These are phyloP conservation scores for Clonostachys byssicola DNA, from an alignment of 2,329 filamentous ascomycete species.

Conservation along the genomic window DNA sequence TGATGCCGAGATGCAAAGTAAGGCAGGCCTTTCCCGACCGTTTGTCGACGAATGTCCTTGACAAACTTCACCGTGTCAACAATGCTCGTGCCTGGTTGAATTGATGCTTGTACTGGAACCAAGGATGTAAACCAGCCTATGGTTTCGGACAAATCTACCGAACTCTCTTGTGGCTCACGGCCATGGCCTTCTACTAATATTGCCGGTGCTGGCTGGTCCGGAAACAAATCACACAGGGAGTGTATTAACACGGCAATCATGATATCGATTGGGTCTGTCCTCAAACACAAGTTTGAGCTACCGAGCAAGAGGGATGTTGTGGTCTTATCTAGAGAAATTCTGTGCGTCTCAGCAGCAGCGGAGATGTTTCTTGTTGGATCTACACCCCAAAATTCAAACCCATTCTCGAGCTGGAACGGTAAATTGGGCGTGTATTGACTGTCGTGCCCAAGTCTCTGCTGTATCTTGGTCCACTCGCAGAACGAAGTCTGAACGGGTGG, in stretches of 20 bases:
- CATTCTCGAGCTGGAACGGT: background rate
- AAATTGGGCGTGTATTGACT: background rate
- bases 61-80: constrained; percentile 6
- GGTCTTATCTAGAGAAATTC: constrained; percentile 7
- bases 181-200: constrained; percentile 29
- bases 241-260: constrained; percentile 20
- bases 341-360: background rate
- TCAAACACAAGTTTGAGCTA: constrained; percentile 13
- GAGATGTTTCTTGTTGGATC: constrained; percentile 18
- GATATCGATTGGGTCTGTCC: constrained; percentile 25
- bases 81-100: constrained; percentile 2
- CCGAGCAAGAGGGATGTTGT: constrained; percentile 11
- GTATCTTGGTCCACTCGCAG: constrained; percentile 9
- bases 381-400: background rate
- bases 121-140: constrained; percentile 34
- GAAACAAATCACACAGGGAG: constrained; percentile 19
- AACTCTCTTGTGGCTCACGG: constrained; percentile 20
- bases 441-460: background rate
- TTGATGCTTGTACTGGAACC: constrained; percentile 16
- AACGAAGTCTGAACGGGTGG: constrained; percentile 40
- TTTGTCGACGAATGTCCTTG: constrained; percentile 11
- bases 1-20: constrained; percentile 24
- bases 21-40: constrained; percentile 26
- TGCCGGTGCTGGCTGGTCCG: constrained; percentile 14
- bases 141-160: constrained; percentile 24